phyloP scores from a whole-genome alignment of 768 basidiomycete species.

The Tylopilus cervinicoccineus region DNA sequence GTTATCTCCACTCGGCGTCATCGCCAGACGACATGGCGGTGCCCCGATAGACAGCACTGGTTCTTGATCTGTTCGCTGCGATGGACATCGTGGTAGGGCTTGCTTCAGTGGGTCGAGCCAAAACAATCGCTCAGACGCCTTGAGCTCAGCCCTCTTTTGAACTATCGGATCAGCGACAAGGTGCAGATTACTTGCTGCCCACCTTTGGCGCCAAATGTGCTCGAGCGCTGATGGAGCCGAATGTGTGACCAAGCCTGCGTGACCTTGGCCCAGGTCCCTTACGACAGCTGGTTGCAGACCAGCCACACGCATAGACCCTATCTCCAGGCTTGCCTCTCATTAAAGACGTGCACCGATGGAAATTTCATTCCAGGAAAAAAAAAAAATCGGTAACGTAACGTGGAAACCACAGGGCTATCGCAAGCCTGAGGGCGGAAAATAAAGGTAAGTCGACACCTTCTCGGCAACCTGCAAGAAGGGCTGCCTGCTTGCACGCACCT shows the following conservation, averaged over 20 bases:
- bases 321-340: constrained; percentile 17
- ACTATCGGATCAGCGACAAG: background rate
- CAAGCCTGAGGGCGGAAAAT: constrained; percentile 23
- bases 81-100: background rate
- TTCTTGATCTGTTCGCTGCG: constrained; percentile 15
- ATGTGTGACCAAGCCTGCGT: constrained; percentile 1
- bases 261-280: constrained; percentile 16
- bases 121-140: background rate
- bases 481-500: constrained; percentile 16
- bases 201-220: background rate
- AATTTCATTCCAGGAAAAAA: constrained; percentile 14
- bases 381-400: constrained; percentile 23
- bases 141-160: background rate
- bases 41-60: background rate
- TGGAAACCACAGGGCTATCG: constrained; percentile 16
- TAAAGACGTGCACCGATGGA: constrained; percentile 13
- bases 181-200: background rate
- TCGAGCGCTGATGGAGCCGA: background rate
- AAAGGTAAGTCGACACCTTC: constrained; percentile 5
- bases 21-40: constrained; percentile 4
- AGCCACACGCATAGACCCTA: constrained; percentile 13
- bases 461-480: constrained; percentile 7
- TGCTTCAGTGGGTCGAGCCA: background rate
- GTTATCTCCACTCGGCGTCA: constrained; percentile 14
- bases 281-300: constrained; percentile 21